A percentile compares a stretch with the other conserved stretches of the same genome.
These are phyloP conservation scores for Cystoisospora suis DNA, from an alignment of 169 alveolate genomes.

Conservation along the genomic window DNA sequence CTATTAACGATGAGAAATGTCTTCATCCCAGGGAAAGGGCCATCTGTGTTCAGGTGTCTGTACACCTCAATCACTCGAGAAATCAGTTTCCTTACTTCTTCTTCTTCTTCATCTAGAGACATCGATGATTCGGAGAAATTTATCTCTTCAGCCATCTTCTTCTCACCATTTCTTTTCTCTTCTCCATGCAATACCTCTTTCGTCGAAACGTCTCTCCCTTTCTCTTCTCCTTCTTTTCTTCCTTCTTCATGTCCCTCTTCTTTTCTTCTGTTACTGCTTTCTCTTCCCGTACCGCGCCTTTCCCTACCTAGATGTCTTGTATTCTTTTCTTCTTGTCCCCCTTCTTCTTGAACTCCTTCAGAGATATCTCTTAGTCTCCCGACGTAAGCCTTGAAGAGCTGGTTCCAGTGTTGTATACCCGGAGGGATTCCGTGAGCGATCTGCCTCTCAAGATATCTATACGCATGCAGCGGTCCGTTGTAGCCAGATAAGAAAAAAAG, in stretches of 20 bases:
- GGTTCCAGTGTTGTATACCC: not conserved
- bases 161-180: not conserved
- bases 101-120: too few relatives aligned
- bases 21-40: not conserved
- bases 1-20: not conserved
- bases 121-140: too few relatives aligned
- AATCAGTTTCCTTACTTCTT: not conserved
- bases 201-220: too few relatives aligned
- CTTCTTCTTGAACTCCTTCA: not conserved
- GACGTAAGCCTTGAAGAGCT: slow-evolving; percentile 17
- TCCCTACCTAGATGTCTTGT: not conserved
- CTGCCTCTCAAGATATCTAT: slow-evolving; percentile 10
- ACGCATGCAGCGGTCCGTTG: too few relatives aligned
- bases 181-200: too few relatives aligned
- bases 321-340: too few relatives aligned
- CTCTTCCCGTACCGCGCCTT: not conserved
- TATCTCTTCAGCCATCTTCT: not conserved
- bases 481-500: too few relatives aligned
- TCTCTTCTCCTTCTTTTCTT: not conserved
- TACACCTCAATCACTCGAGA: not conserved
- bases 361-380: not conserved
- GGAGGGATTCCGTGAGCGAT: not conserved
- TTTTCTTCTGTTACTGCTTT: not conserved
- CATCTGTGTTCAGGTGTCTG: not conserved
- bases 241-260: not conserved